Evolutionary conservation across 192 early-diverging fungal genomes (phyloP).

Genomic region (Helicostylum pulchrum): DNA sequence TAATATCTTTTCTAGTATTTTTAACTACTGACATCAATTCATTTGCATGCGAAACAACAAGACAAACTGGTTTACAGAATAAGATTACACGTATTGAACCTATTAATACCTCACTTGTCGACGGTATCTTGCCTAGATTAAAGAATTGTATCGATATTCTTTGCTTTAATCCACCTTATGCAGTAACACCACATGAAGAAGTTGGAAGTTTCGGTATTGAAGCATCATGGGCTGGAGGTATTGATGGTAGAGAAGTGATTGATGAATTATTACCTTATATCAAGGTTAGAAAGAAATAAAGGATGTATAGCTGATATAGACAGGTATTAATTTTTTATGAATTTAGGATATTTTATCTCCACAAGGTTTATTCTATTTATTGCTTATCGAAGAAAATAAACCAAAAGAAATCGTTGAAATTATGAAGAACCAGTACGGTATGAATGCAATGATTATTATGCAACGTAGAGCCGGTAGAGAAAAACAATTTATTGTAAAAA

Average conservation of each 20-base stretch:
- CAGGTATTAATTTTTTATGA: background rate
- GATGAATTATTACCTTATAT: constrained; percentile 75
- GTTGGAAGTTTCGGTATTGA: constrained; percentile 70
- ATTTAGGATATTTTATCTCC: constrained; percentile 59
- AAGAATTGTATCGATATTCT: constrained; percentile 68
- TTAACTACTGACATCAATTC: constrained; percentile 84
- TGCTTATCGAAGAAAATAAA: constrained; percentile 83
- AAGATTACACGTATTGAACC: constrained; percentile 55
- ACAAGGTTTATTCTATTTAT: constrained; percentile 79
- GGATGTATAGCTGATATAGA: background rate
- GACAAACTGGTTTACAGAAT: constrained; percentile 59
- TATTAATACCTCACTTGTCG: constrained; percentile 60
- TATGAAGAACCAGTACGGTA: constrained; percentile 50
- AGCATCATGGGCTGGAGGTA: constrained; percentile 91
- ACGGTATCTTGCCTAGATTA: constrained; percentile 54
- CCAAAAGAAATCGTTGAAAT: constrained; percentile 72
- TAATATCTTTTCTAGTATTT: constrained; percentile 15
- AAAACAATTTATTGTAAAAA: constrained; percentile 53
- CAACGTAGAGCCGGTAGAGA: constrained; percentile 55
- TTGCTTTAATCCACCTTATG: constrained; percentile 95
- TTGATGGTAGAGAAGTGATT: constrained; percentile 85
- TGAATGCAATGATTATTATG: constrained; percentile 44
- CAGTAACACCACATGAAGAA: constrained; percentile 79
- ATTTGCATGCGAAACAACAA: constrained; percentile 64
- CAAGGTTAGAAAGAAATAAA: constrained; percentile 36